phyloP scores from a whole-genome alignment of 106 monocot genomes.

The Phalaenopsis equestris region DNA sequence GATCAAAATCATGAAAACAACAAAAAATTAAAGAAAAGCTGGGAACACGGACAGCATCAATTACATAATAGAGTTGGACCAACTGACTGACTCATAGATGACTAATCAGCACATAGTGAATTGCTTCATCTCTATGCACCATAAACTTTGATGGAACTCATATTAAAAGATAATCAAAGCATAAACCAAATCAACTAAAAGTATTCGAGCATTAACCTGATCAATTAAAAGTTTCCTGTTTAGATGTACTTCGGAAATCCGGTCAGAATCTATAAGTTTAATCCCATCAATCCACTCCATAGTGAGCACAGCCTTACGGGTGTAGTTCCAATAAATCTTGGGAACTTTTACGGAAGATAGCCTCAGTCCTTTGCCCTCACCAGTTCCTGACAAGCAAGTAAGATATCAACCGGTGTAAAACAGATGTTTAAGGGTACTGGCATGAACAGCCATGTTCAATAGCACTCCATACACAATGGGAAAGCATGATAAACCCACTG shows the following conservation, averaged over 20 bases:
- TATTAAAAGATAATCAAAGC: background rate
- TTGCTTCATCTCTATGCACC: background rate
- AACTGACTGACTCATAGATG: background rate
- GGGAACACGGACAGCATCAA: background rate
- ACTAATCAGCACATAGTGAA: background rate
- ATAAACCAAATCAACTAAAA: constrained; percentile 70
- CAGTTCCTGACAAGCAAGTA: constrained; percentile 21
- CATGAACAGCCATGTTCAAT: background rate
- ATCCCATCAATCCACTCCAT: constrained; percentile 99
- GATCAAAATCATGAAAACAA: background rate
- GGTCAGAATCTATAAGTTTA: constrained; percentile 70
- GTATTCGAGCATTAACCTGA: constrained; percentile 39
- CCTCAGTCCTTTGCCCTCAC: constrained; percentile 20
- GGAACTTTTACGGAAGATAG: constrained; percentile 62
- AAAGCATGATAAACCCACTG: background rate
- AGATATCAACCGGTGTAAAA: background rate
- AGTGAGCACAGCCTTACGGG: constrained; percentile 74
- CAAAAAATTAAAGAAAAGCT: background rate
- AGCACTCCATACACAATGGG: background rate
- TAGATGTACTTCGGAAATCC: constrained; percentile 62
- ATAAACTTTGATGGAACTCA: background rate
- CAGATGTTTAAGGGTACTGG: background rate
- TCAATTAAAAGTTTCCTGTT: constrained; percentile 72
- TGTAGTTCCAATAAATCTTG: constrained; percentile 93
- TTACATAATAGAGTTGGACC: background rate